Evolutionary conservation across 345 rosid species (phyloP).

Genomic region (Geranium brycei): DNA sequence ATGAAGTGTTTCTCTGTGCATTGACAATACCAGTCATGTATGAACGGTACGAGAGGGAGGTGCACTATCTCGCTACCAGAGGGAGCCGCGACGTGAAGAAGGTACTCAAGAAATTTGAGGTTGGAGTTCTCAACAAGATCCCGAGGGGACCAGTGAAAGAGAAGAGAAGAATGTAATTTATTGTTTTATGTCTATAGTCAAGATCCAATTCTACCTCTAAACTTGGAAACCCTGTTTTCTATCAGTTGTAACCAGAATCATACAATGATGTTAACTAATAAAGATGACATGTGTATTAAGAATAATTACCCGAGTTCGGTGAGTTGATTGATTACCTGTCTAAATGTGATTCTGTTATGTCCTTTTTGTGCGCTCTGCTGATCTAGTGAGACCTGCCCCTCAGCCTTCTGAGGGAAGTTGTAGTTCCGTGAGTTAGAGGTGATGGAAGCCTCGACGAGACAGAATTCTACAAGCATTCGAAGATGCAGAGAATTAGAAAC

Average conservation of each 20-base stretch:
- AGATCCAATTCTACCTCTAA: too few relatives aligned
- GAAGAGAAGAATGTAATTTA: slow-evolving; percentile 30
- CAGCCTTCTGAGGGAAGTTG: not conserved
- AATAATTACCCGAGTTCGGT: too few relatives aligned
- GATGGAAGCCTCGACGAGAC: not conserved
- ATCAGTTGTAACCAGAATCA: too few relatives aligned
- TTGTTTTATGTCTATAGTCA: too few relatives aligned
- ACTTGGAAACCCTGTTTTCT: too few relatives aligned
- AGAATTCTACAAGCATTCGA: not conserved
- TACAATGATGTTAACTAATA: too few relatives aligned
- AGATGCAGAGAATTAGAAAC: not conserved
- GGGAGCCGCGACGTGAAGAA: slow-evolving; percentile 28
- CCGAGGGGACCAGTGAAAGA: slow-evolving; percentile 63
- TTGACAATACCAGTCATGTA: slow-evolving; percentile 59
- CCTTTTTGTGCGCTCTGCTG: not conserved
- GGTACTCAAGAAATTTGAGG: slow-evolving; percentile 34
- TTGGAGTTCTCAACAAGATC: slow-evolving; percentile 55
- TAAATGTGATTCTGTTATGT: too few relatives aligned
- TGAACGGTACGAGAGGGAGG: slow-evolving; percentile 44
- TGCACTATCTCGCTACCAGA: slow-evolving; percentile 32
- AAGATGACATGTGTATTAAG: too few relatives aligned
- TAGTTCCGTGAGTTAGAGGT: not conserved
- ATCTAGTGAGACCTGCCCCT: not conserved
- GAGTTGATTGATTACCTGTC: too few relatives aligned
- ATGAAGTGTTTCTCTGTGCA: slow-evolving; percentile 25